phyloP scores from a whole-genome alignment of 371 early-diverging fungal genomes.

The Mucor sp. region DNA sequence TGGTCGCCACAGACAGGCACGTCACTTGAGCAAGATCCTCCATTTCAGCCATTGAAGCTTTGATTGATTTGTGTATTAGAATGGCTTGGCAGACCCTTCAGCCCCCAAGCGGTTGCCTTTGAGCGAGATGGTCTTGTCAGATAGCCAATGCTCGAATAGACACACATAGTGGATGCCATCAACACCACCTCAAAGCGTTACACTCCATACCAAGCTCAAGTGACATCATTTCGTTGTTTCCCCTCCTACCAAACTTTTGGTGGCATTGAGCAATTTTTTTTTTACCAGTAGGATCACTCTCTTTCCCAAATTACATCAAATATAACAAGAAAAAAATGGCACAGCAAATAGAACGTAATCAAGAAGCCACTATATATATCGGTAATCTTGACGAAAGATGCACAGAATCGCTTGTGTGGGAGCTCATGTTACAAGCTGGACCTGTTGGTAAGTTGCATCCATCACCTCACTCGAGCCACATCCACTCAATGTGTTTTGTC shows the following conservation, averaged over 20 bases:
- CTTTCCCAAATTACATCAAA: not conserved
- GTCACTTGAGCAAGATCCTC: no score
- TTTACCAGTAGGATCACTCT: not conserved
- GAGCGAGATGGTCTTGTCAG: no score
- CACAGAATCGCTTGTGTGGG: slow-evolving; percentile 94
- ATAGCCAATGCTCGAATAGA: no score
- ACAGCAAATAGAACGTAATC: slow-evolving; percentile 74
- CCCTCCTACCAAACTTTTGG: not conserved
- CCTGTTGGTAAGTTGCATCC: slow-evolving; percentile 76
- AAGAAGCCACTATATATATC: slow-evolving; percentile 96
- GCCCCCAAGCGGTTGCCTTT: no score
- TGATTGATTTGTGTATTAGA: no score
- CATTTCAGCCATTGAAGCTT: no score
- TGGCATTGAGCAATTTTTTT: not conserved
- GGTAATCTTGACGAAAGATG: slow-evolving; percentile 97
- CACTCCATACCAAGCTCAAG: not conserved
- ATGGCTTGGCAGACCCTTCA: no score
- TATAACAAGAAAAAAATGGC: slow-evolving; percentile 27
- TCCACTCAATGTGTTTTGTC: not conserved
- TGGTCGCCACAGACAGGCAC: no score
- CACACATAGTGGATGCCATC: no score
- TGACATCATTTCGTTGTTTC: not conserved
- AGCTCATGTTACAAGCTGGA: slow-evolving; percentile 97
- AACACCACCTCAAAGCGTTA: not conserved
- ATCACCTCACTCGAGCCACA: not conserved